A percentile compares a stretch with the other conserved stretches of the same genome.
These are phyloP conservation scores for Starmera amethionina DNA, from an alignment of 805 yeast genomes.

Conservation along the genomic window DNA sequence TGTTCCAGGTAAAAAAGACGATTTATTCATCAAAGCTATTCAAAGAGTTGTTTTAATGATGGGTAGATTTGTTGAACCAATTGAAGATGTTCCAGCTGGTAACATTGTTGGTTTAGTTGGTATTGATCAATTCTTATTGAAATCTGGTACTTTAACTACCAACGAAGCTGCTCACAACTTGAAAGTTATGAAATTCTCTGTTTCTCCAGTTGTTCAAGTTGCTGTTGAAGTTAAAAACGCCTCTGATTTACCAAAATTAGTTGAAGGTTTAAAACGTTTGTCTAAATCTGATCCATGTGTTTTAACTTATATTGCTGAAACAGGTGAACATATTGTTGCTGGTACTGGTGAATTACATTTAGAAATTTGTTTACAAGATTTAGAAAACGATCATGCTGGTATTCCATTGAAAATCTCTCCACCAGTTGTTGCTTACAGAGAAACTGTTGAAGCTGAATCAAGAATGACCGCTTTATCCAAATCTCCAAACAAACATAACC, in stretches of 20 bases:
- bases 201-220: conserved; percentile 98
- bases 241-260: conserved; percentile 97
- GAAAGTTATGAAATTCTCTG: conserved; percentile 99
- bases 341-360: conserved; percentile 99
- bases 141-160: conserved; percentile 99
- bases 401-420: conserved; percentile 95
- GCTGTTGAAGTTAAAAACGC: conserved; percentile 99
- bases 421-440: conserved; percentile 98
- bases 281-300: conserved; percentile 99
- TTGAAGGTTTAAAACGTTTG: conserved; percentile 99
- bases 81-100: conserved; percentile 99
- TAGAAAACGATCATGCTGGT: conserved; percentile 99
- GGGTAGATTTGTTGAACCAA: conserved; percentile 98
- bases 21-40: conserved; percentile 90
- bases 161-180: conserved; percentile 95
- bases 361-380: conserved; percentile 94
- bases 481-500: conserved; percentile 99
- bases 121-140: conserved; percentile 98
- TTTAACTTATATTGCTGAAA: conserved; percentile 71
- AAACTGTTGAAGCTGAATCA: conserved; percentile 91
- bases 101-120: conserved; percentile 99
- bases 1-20: conserved; percentile 97
- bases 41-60: conserved; percentile 99
- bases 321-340: conserved; percentile 99
- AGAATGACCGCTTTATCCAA: conserved; percentile 94